Base-by-base conservation (phyloP, 140 eudicot genomes). In the Erigeron philadelphicus region DNA sequence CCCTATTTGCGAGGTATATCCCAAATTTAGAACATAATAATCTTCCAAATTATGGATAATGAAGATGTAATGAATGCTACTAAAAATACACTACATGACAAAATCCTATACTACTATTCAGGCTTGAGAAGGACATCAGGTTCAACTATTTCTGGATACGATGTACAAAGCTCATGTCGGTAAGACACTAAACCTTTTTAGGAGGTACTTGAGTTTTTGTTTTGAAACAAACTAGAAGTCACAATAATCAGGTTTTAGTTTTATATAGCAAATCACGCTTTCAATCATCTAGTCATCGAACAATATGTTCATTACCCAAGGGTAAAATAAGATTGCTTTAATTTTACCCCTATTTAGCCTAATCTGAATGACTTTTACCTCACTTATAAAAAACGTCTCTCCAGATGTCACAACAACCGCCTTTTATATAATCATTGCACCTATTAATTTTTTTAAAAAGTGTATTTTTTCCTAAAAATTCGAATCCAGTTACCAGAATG, bases 101-200 rank as follows among this genome's bases (percentile, higher is more conserved):
- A 66, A 76, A 69, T 46, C 45, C 18, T 21, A 38, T 74, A 75
- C 60, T 76, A 68, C 75, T 53, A 60, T 74, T 68, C 89, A 94
- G 99, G 85, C 96, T 94, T 15, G 99, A 94, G 82, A 94, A 94
- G 83, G 99, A 94, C 82, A 94, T 87, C 61, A 81, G 97, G 61
- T 94, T 90, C 78, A 94, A 82, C 86, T 94, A 94, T 66, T 94
- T 94, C 76, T 94, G 96, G 97, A 85, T 86, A 57, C 94, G 99
- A 42, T 89, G 95, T 77, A 82, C 95, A 15, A 94, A 94, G 62
- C 96, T 94, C 58, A 55, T 86, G 64, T 84, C 96, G 0, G 99
- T 90, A 84, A 85, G 97, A 57, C 35, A 48, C 55, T 11, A 11
- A 71, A 40, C 73, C 40, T 42, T 65, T 55, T 10, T 41, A 3